These are phyloP conservation scores for Termitomyces sp. DNA, from an alignment of 768 basidiomycete genomes.

Conservation along the genomic window DNA sequence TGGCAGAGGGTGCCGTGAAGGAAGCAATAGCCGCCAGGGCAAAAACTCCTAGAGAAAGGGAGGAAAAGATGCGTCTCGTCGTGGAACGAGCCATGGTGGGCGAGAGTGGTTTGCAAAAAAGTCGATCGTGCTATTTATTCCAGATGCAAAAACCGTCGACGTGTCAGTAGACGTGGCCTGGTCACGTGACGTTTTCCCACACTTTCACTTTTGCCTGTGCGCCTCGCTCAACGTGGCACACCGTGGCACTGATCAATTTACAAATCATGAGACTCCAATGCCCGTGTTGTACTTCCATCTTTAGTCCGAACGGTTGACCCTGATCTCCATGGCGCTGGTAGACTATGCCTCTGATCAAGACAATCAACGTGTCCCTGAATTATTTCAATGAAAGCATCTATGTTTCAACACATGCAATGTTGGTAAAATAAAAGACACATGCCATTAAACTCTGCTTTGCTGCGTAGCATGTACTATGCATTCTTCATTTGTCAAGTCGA, in stretches of 20 bases:
- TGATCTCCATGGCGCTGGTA: too few species aligned
- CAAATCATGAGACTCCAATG: neutral
- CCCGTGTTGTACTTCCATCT: neutral
- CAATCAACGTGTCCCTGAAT: neutral
- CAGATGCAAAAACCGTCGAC: constrained; percentile 20
- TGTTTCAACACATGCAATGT: neutral
- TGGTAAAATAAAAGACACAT: neutral
- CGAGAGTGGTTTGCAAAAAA: constrained; percentile 23
- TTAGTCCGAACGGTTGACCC: neutral
- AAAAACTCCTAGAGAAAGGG: constrained; percentile 55
- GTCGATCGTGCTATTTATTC: constrained; percentile 24
- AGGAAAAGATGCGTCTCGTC: constrained; percentile 49
- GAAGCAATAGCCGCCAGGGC: constrained; percentile 67
- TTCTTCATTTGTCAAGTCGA: neutral
- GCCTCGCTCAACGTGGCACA: neutral
- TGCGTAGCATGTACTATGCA: neutral
- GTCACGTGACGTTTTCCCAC: constrained; percentile 22
- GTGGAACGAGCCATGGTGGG: constrained; percentile 42
- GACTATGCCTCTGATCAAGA: neutral
- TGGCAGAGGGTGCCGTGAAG: constrained; percentile 57
- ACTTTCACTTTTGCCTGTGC: neutral
- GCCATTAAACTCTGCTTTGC: neutral
- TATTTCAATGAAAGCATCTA: neutral
- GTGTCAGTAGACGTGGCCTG: constrained; percentile 38
- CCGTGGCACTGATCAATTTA: neutral